phyloP scores from a whole-genome alignment of 768 basidiomycete genomes.

The Harrya chromipes region DNA sequence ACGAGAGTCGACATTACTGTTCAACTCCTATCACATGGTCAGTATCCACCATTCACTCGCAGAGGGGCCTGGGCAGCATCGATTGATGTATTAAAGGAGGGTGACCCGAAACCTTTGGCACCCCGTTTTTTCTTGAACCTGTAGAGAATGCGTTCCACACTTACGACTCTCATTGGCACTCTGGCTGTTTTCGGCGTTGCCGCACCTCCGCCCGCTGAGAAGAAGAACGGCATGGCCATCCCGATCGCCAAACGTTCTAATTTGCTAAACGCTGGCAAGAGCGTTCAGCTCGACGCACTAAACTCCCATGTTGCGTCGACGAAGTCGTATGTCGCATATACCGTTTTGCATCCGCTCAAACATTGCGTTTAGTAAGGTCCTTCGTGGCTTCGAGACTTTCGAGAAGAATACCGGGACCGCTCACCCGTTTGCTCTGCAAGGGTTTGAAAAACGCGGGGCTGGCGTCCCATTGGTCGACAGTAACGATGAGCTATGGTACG shows the following conservation, averaged over 20 bases:
- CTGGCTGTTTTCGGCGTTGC: constrained; percentile 8
- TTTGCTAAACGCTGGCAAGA: constrained; percentile 5
- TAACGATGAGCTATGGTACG: background rate
- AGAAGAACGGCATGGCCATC: background rate
- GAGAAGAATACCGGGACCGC: background rate
- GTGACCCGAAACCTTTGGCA: background rate
- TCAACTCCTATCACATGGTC: no score
- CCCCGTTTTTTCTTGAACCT: background rate
- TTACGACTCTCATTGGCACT: constrained; percentile 2
- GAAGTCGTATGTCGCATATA: constrained; percentile 6
- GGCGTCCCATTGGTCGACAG: background rate
- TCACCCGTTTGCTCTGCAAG: background rate
- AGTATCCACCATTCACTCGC: no score
- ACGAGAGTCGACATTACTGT: no score
- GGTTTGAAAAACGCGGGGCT: background rate
- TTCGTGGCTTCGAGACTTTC: no score
- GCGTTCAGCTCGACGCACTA: constrained; percentile 5
- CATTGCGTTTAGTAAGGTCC: background rate
- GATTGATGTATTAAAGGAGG: background rate
- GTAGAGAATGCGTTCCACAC: constrained; percentile 6
- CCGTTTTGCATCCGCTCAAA: background rate
- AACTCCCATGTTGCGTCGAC: background rate
- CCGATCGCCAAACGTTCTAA: constrained; percentile 9
- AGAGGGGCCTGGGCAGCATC: no score
- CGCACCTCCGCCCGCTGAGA: background rate